Conservation (phyloP, 1,284 basidiomycete species). For the Rhizoctonia solani region DNA sequence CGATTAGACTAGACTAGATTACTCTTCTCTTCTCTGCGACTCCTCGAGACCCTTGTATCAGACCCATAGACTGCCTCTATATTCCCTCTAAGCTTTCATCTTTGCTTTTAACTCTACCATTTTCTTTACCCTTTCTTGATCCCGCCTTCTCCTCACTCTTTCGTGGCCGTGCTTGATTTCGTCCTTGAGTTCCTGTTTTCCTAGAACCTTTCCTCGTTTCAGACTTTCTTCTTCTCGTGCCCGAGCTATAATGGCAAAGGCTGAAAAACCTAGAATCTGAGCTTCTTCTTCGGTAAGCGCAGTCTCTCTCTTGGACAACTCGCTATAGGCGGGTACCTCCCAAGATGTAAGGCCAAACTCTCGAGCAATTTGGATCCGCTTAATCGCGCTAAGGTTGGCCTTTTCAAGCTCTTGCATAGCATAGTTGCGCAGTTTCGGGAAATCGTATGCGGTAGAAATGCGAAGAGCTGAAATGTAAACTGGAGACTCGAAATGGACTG, state of each 20-base stretch:
- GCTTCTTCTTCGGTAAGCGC: neutral
- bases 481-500: neutral
- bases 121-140: too few species aligned
- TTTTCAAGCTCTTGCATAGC: neutral
- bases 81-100: neutral
- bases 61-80: too few species aligned
- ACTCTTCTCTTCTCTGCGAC: too few species aligned
- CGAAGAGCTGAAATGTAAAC: constrained; percentile 2
- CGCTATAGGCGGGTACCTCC: neutral
- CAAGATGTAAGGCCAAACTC: neutral
- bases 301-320: neutral
- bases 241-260: neutral
- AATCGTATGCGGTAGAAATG: neutral
- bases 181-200: neutral
- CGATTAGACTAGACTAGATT: too few species aligned
- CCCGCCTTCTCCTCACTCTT: neutral
- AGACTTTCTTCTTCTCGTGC: neutral
- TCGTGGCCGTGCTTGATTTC: neutral
- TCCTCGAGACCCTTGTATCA: too few species aligned
- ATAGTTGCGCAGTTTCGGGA: neutral
- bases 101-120: too few species aligned
- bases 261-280: neutral
- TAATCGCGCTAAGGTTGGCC: neutral
- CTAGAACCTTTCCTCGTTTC: neutral
- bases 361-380: neutral